These are phyloP conservation scores for Sorghum bicolor DNA, from an alignment of 176 grass and related monocot genomes.

Conservation along the genomic window DNA sequence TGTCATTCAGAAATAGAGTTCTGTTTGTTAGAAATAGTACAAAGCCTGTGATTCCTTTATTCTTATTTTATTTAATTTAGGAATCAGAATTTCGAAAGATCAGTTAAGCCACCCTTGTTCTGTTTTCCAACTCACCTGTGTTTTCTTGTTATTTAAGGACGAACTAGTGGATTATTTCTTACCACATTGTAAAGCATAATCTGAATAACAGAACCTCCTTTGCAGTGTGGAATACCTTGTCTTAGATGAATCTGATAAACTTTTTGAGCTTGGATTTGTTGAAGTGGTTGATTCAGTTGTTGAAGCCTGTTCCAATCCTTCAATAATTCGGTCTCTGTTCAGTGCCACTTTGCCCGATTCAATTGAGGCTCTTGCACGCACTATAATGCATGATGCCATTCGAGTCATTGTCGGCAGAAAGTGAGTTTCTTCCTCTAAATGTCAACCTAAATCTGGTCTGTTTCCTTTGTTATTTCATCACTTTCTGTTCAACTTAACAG, in stretches of 20 bases:
- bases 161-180: constrained; percentile 11
- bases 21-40: not conserved
- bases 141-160: not conserved
- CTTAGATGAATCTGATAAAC: constrained; percentile 95
- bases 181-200: not conserved
- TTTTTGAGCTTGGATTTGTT: constrained; percentile 94
- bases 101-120: not conserved
- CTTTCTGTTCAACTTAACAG: constrained; percentile 36
- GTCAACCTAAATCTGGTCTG: not conserved
- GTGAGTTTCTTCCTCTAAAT: constrained; percentile 36
- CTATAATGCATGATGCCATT: constrained; percentile 96
- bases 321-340: constrained; percentile 73
- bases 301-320: constrained; percentile 85
- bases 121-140: not conserved
- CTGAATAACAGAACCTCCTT: not conserved
- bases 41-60: not conserved
- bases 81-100: not conserved
- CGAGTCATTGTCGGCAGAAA: constrained; percentile 89
- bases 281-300: constrained; percentile 85
- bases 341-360: constrained; percentile 90
- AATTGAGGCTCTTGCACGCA: constrained; percentile 81
- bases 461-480: not conserved
- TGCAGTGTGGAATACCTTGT: constrained; percentile 95
- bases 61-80: not conserved
- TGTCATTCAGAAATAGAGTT: not conserved